Conservation (phyloP, 768 basidiomycete genomes). For the Candolleomyces aberdarensis region DNA sequence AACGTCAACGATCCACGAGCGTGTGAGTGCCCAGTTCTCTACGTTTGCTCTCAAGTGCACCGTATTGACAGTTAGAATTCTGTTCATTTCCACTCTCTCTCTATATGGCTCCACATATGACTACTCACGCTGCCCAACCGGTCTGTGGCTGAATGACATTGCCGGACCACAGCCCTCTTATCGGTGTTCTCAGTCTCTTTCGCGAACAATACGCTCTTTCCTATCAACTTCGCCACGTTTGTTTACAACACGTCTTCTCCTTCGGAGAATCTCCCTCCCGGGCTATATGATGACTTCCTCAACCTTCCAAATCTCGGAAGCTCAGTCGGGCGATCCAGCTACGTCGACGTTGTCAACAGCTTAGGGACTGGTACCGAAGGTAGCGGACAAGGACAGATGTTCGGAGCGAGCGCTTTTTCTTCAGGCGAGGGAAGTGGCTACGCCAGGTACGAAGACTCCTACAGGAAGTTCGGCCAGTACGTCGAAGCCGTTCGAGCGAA, state of each 20-base stretch:
- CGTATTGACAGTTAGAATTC: too few relatives aligned
- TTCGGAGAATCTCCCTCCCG: conserved; percentile 12
- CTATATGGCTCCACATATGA: neutral
- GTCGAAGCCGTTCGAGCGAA: conserved; percentile 15
- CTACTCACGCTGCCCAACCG: neutral
- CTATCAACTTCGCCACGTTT: conserved; percentile 22
- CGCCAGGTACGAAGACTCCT: conserved; percentile 26
- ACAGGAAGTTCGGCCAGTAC: conserved; percentile 28
- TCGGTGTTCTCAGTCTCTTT: conserved; percentile 19
- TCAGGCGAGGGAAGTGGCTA: conserved; percentile 2
- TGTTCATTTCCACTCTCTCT: too few relatives aligned
- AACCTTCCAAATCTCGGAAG: conserved; percentile 28
- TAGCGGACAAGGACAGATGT: conserved; percentile 29
- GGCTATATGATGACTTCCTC: conserved; percentile 36
- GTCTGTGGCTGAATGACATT: neutral
- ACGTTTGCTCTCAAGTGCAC: neutral
- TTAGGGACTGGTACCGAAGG: conserved; percentile 23
- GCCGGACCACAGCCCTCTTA: conserved; percentile 20
- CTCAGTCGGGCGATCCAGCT: conserved; percentile 30
- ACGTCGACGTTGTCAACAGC: conserved; percentile 28
- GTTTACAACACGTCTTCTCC: conserved; percentile 36
- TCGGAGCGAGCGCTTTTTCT: conserved; percentile 32
- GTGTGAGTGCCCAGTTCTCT: conserved; percentile 21
- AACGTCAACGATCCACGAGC: conserved; percentile 36
- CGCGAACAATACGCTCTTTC: conserved; percentile 17